Evolutionary conservation across 83 land plant species (phyloP), one percentile per base, ranked within the genome.

Genomic region (Thuja plicata): DNA sequence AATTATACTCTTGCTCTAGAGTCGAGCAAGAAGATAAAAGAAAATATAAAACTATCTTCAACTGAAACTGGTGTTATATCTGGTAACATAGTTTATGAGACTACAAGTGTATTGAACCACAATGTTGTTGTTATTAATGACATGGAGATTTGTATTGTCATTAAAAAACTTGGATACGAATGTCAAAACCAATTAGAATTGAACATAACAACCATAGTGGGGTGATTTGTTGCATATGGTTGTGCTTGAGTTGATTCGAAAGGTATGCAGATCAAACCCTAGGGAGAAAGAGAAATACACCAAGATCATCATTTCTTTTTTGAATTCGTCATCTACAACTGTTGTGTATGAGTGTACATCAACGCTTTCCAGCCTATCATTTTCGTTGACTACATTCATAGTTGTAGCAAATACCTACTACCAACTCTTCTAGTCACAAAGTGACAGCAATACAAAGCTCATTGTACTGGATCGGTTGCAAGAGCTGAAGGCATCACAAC

Each of bases 361-460:
- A 9, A 95, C 98, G 1, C 92, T 97, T 37, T 96, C 96, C 27
- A 94, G 95, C 35, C 91, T 97, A 6, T 97, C 98, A 10, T 96
- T 95, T 55, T 97, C 97, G 3, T 95, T 95, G 5, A 97, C 97
- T 0, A 97, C 98, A 3, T 92, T 97, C 70, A 62, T 95, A 30
- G 98, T 96, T 46, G 97, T 96, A 34, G 97, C 97, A 27, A 93
- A 92, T 79, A 94, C 95, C 71, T 97, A 97, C 77, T 97, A 96
- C 88, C 96, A 97, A 91, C 95, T 97, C 50, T 92, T 97, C 35
- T 91, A 78, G 0, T 96, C 97, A 3, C 95, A 96, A 85, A 96
- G 99, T 87, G 99, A 97, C 90, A 94, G 96, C 91, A 97, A 97
- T 91, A 97, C 95, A 78, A 96, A 97, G 91, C 94, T 97, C 46